These are phyloP conservation scores for Tieghemostelium lacteum DNA, from an alignment of 78 protist species.

Conservation along the genomic window DNA sequence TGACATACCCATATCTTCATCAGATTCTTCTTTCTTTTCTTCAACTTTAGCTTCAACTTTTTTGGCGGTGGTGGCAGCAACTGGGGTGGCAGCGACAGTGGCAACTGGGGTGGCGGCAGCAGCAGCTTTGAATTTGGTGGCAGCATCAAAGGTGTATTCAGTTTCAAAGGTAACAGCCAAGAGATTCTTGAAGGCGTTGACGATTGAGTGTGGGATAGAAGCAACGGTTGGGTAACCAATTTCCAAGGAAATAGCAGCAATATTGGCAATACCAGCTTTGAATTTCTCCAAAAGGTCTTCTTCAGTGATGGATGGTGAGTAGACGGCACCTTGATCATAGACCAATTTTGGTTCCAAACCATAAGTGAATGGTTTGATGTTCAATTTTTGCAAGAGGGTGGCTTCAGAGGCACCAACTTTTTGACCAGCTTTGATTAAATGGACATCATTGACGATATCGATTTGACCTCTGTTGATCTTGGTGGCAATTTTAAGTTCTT, in stretches of 20 bases:
- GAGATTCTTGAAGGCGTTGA: constrained; percentile 96
- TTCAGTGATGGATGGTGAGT: constrained; percentile 91
- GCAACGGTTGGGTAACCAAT: constrained; percentile 94
- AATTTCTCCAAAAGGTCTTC: constrained; percentile 85
- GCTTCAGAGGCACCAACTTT: constrained; percentile 98
- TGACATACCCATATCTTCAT: constrained; percentile 75
- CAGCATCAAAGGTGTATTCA: constrained; percentile 89
- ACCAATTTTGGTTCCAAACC: constrained; percentile 89
- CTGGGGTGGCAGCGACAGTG: constrained; percentile 79
- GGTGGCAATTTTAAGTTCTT: constrained; percentile 98
- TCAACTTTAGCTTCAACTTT: constrained; percentile 39
- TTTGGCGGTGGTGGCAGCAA: constrained; percentile 82
- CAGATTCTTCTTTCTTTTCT: constrained; percentile 81
- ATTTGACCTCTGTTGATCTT: constrained; percentile 98
- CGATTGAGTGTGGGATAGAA: constrained; percentile 95
- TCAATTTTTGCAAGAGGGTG: constrained; percentile 96
- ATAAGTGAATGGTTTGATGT: constrained; percentile 98
- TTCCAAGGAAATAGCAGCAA: constrained; percentile 95
- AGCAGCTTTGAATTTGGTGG: constrained; percentile 87
- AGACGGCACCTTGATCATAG: constrained; percentile 96
- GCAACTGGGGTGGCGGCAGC: constrained; percentile 86
- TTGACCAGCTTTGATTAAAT: constrained; percentile 92
- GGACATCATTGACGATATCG: constrained; percentile 96
- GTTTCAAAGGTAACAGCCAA: constrained; percentile 95
- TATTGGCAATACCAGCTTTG: constrained; percentile 82